These are phyloP conservation scores for Aspergillus bertholletiae DNA, from an alignment of 495 filamentous ascomycete genomes.

Conservation along the genomic window DNA sequence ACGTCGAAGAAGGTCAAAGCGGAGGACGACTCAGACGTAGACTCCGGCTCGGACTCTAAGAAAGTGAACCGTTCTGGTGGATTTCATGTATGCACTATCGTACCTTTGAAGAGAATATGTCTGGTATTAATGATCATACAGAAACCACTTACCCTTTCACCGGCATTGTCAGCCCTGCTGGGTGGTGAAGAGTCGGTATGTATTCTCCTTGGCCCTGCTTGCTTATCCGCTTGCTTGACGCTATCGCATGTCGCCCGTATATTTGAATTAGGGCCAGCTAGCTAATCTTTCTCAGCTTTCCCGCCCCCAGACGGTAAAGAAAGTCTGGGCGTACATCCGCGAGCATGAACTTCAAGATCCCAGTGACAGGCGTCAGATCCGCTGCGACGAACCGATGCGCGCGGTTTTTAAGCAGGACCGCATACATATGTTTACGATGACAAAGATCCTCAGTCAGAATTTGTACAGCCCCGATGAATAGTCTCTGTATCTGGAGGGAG, in stretches of 20 bases:
- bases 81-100: conserved; percentile 56
- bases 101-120: neutral
- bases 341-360: conserved; percentile 85
- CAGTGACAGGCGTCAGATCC: conserved; percentile 83
- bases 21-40: conserved; percentile 78
- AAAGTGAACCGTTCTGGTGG: conserved; percentile 61
- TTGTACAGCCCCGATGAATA: conserved; percentile 64
- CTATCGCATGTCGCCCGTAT: neutral
- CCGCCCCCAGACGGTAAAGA: conserved; percentile 91
- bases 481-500: neutral
- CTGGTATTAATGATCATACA: conserved; percentile 26
- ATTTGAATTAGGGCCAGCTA: conserved; percentile 3
- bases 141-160: conserved; percentile 66
- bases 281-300: conserved; percentile 58
- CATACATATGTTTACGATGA: conserved; percentile 99
- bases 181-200: conserved; percentile 59
- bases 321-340: conserved; percentile 91
- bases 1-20: conserved; percentile 70
- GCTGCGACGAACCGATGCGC: conserved; percentile 85
- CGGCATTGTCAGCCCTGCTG: conserved; percentile 60
- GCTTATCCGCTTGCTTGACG: neutral
- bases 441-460: conserved; percentile 70
- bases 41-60: conserved; percentile 58
- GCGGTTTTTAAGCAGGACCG: conserved; percentile 86
- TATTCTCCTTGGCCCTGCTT: neutral